Evolutionary conservation across 768 basidiomycete genomes (phyloP), one percentile per base, ranked within the genome.

Genomic region (Macrolepiota fuliginosa): DNA sequence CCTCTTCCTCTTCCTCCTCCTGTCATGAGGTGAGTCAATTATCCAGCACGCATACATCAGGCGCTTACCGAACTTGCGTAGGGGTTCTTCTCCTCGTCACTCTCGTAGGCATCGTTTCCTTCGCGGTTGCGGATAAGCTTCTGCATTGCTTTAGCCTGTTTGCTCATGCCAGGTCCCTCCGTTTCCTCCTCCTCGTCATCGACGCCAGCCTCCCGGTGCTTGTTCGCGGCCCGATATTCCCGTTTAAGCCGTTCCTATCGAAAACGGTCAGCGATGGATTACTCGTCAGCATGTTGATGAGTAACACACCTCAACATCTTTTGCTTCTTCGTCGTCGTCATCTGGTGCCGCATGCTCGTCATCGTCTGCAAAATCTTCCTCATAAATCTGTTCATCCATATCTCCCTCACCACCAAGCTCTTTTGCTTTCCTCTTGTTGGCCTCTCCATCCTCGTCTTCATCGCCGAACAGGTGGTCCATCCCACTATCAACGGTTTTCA

Each of bases 301-400:
- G 29, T 32, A 32, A 69, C 83, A 37, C 51, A 89, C 92, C 82
- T 92, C 90, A 11, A 88, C 77, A 69, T 92, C 90, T 70, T 90
- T 94, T 35, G 88, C 85, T 69, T 94, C 93, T 65, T 94, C 91
- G 58, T 94, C 93, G 45, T 92, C 85, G 58, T 85, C 83, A 58
- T 90, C 89, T 12, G 85, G 81, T 15, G 82, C 82, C 73, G 86
- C 82, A 67, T 85, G 86, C 68, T 94, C 93, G 36, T 95, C 93
- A 62, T 95, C 93, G 67, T 95, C 93, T 2, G 90, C 90, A 68
- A 93, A 89, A 17, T 91, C 89, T 67, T 89, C 91, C 67, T 94
- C 92, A 65, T 84, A 94, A 6, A 88, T 80, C 58, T 91, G 81
- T 71, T 95, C 93, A 68, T 95, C 93, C 62, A 90, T 68, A 68